Evolutionary conservation across 345 rosid species (phyloP), one percentile per base, ranked within the genome.

Genomic region (Populus davidiana): DNA sequence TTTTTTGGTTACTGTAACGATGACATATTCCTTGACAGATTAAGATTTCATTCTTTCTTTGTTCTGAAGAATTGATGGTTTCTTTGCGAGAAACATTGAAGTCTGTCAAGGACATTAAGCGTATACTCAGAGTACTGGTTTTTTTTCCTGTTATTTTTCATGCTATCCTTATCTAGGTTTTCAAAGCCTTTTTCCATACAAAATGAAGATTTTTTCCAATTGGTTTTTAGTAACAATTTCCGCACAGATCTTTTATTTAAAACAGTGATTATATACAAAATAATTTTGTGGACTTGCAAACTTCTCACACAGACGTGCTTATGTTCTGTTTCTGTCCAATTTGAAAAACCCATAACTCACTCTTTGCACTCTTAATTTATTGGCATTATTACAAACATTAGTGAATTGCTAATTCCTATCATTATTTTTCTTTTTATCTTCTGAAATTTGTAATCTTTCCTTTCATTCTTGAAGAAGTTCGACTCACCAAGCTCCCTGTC

Each of bases 1-100:
- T 52, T 62, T 69, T 72, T 64, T 38, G 20, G 20, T 25, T 74
- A 14, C 38, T 75, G 63, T 43, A 14, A 67, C 29, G 9, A 25
- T 43, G 61, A 67, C 36, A 56, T 75, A 47, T 73, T 75, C 87
- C 86, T 92, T 93, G 81, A 83, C 81, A 80, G 75, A 75, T 78
- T 69, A 71, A 95, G 99, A 91, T 95, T 81, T 91, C 99, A 77
- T 90, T 95, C 84, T 95, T 93, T 78, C 85, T 91, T 39, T 84
- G 78, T 79, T 92, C 96, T n/a, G 91, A 89, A 83, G 98, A 95
- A 87, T 85, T 95, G 73, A 90, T 88, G 92, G 75, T 80, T 77
- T 93, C 98, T 71, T 84, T 93, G 73, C 89, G 79, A 72, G 97
- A 90, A 81, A 93, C 98, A 70, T 81, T 95, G 86, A 95, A 95